A percentile compares a stretch with the other conserved stretches of the same genome.
phyloP scores from a whole-genome alignment of 768 basidiomycete genomes.

The Gymnopilus dilepis region DNA sequence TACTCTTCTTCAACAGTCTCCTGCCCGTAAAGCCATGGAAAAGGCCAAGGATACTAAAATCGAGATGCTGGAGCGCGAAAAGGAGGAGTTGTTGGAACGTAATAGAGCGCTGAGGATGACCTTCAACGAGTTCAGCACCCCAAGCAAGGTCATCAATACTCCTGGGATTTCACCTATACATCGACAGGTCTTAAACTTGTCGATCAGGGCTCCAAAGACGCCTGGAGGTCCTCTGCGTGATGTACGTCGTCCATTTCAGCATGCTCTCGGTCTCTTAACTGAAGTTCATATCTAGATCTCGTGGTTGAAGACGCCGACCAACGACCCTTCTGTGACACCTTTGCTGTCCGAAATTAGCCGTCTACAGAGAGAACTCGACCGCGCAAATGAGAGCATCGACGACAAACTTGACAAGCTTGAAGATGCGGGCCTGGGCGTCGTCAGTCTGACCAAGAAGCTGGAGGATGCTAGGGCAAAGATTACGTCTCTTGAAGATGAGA shows the following conservation, averaged over 20 bases:
- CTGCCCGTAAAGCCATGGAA: constrained; percentile 77
- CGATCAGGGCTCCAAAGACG: constrained; percentile 71
- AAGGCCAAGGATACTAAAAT: constrained; percentile 78
- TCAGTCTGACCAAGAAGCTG: constrained; percentile 71
- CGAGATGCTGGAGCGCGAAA: constrained; percentile 76
- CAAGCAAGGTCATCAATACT: constrained; percentile 56
- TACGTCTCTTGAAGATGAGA: constrained; percentile 65
- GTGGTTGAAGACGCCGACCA: constrained; percentile 68
- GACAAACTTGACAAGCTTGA: constrained; percentile 88
- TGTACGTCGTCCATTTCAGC: constrained; percentile 46
- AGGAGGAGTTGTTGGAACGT: constrained; percentile 75
- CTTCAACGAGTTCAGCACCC: constrained; percentile 58
- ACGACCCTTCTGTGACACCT: constrained; percentile 63
- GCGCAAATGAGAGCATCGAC: constrained; percentile 84
- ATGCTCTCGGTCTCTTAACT: not conserved
- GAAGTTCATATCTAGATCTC: constrained; percentile 57
- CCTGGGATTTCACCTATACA: constrained; percentile 80
- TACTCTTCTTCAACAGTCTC: constrained; percentile 71
- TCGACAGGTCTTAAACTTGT: constrained; percentile 72
- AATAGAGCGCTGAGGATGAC: constrained; percentile 62
- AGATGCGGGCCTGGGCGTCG: constrained; percentile 76
- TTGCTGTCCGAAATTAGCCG: constrained; percentile 74
- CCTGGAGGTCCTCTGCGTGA: constrained; percentile 81
- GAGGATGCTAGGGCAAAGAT: constrained; percentile 72
- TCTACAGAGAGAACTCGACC: constrained; percentile 76